phyloP scores from a whole-genome alignment of 345 rosid species.

The Bruguiera gymnorhiza region DNA sequence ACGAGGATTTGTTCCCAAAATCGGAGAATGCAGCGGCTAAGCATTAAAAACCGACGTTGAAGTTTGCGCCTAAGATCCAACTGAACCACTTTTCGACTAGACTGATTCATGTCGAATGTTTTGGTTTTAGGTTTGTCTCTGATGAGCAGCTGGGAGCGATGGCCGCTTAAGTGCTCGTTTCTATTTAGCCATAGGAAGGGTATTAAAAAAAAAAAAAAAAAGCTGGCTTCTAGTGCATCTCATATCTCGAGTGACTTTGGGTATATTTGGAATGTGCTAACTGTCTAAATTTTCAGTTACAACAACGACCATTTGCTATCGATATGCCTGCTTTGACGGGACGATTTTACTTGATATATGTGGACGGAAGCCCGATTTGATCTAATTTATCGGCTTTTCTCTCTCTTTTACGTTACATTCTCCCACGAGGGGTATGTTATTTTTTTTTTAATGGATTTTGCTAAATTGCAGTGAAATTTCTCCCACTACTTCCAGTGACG shows the following conservation, averaged over 20 bases:
- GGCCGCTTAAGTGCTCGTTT: conserved; percentile 12
- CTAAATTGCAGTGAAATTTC: too few species aligned
- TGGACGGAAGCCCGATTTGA: neutral
- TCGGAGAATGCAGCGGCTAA: conserved; percentile 51
- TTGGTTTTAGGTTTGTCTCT: neutral
- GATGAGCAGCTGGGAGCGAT: conserved; percentile 1
- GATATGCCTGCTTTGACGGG: conserved; percentile 41
- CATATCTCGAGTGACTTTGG: neutral
- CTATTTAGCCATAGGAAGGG: conserved; percentile 26
- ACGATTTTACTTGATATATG: conserved; percentile 26
- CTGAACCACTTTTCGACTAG: conserved; percentile 28
- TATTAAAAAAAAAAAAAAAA: too few species aligned
- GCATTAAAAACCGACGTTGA: conserved; percentile 43
- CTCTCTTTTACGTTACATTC: neutral
- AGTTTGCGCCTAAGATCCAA: conserved; percentile 40
- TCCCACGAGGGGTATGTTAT: too few species aligned
- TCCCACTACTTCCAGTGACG: too few species aligned
- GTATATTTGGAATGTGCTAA: conserved; percentile 22
- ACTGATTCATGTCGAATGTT: conserved; percentile 12
- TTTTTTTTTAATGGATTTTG: neutral
- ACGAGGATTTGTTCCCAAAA: conserved; percentile 42
- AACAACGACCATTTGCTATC: conserved; percentile 12
- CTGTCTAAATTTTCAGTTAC: conserved; percentile 1
- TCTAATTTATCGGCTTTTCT: conserved; percentile 29
- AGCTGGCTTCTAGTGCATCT: neutral